phyloP scores from a whole-genome alignment of 805 yeast genomes.

The Ogataea haglerorum region DNA sequence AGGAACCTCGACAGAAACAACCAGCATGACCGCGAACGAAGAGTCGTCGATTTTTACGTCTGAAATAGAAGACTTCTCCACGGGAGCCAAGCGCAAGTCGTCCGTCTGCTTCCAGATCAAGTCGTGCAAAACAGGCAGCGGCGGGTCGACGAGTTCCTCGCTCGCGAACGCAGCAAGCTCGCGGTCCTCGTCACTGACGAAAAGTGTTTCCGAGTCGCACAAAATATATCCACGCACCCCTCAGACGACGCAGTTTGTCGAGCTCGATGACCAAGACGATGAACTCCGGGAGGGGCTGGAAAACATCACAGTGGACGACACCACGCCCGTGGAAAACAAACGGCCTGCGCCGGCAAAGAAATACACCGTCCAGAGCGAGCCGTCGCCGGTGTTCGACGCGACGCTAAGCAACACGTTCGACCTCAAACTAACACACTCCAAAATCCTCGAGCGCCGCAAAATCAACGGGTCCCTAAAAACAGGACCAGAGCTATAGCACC shows the following conservation, averaged over 20 bases:
- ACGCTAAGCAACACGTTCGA: conserved; percentile 39
- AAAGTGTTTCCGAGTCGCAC: conserved; percentile 5
- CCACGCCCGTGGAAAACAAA: conserved; percentile 5
- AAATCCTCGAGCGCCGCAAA: conserved; percentile 55
- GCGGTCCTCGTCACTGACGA: conserved; percentile 12
- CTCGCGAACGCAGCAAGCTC: conserved; percentile 8
- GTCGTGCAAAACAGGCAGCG: conserved; percentile 17
- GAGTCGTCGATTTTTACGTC: conserved; percentile 22
- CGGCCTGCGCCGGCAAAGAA: conserved; percentile 17
- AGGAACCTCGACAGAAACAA: conserved; percentile 8
- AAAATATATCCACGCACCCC: conserved; percentile 21
- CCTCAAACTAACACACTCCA: conserved; percentile 60
- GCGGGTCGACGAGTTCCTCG: conserved; percentile 25
- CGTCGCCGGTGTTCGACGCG: conserved; percentile 8
- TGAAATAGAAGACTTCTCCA: conserved; percentile 23
- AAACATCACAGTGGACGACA: conserved; percentile 9
- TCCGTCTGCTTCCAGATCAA: conserved; percentile 27
- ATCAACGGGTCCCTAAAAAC: conserved; percentile 20
- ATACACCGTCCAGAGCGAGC: conserved; percentile 4
- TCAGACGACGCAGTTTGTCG: conserved; percentile 7
- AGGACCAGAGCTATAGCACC: conserved; percentile 12
- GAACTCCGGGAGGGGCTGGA: conserved; percentile 3
- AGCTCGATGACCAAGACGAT: conserved; percentile 13
- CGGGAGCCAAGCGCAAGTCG: conserved; percentile 27
- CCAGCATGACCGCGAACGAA: conserved; percentile 11